A percentile compares a stretch with the other conserved stretches of the same genome.
Conservation (phyloP, 1,284 basidiomycete species). For the Kalmanozyma brasiliensis region DNA sequence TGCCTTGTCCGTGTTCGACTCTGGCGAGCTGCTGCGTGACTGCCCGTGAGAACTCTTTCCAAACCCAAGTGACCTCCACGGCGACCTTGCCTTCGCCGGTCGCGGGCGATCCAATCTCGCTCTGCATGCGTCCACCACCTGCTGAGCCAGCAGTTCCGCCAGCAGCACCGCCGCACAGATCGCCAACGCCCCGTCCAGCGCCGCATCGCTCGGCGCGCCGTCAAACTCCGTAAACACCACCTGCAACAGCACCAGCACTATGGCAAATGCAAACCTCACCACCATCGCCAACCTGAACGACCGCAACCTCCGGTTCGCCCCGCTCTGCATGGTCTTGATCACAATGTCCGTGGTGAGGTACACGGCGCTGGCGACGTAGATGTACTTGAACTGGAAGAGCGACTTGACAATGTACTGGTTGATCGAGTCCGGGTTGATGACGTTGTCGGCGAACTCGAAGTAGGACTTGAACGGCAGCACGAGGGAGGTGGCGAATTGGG, state of each 20-base stretch:
- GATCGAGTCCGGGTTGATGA: conserved; percentile 34
- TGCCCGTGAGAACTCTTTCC: not conserved
- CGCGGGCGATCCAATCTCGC: conserved; percentile 16
- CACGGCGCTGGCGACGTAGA: conserved; percentile 34
- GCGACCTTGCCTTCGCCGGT: not conserved
- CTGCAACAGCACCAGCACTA: conserved; percentile 26
- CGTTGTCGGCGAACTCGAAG: conserved; percentile 34
- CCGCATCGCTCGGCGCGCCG: conserved; percentile 17
- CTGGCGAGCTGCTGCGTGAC: conserved; percentile 6
- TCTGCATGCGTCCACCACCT: conserved; percentile 18
- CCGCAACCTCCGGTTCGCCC: conserved; percentile 5
- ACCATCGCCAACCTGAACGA: conserved; percentile 30
- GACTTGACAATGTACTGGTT: conserved; percentile 19
- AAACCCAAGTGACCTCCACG: not conserved
- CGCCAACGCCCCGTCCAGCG: conserved; percentile 31
- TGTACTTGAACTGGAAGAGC: conserved; percentile 47
- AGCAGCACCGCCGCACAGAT: conserved; percentile 35
- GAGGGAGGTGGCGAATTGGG: conserved; percentile 18
- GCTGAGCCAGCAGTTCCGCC: conserved; percentile 32
- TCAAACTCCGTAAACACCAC: conserved; percentile 30
- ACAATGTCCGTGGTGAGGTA: conserved; percentile 33
- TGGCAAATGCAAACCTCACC: conserved; percentile 22
- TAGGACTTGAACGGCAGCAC: conserved; percentile 27
- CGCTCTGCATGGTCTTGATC: conserved; percentile 39
- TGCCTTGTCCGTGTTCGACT: conserved; percentile 4